Evolutionary conservation across 306 rosid genomes (phyloP).

Genomic region (Ormosia semicastrata): DNA sequence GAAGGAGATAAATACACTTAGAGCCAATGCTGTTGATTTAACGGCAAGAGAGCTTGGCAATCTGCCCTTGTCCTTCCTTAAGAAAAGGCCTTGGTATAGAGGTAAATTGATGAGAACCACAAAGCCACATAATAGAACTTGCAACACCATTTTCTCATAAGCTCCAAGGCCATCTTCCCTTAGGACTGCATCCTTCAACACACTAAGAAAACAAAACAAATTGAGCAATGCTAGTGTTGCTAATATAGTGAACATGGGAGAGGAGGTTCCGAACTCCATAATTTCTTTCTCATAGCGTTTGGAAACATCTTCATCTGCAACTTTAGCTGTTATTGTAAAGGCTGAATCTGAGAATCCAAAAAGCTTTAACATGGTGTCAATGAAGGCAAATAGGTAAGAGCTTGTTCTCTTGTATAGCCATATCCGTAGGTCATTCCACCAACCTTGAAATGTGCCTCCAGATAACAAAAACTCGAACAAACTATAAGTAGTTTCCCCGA

Average conservation of each 20-base stretch:
- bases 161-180: slow-evolving; percentile 25
- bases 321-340: slow-evolving; percentile 70
- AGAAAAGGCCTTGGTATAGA: slow-evolving; percentile 63
- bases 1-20: not conserved
- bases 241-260: slow-evolving; percentile 62
- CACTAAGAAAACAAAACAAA: slow-evolving; percentile 54
- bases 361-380: slow-evolving; percentile 48
- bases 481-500: slow-evolving; percentile 41
- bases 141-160: slow-evolving; percentile 49
- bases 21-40: slow-evolving; percentile 44
- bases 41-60: slow-evolving; percentile 52
- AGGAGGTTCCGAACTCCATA: slow-evolving; percentile 83
- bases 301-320: slow-evolving; percentile 57
- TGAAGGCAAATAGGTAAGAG: slow-evolving; percentile 62
- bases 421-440: slow-evolving; percentile 87
- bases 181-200: slow-evolving; percentile 27
- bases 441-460: slow-evolving; percentile 72
- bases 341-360: slow-evolving; percentile 47
- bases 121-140: slow-evolving; percentile 56
- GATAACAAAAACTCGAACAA: slow-evolving; percentile 55
- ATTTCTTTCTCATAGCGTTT: slow-evolving; percentile 59
- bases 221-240: slow-evolving; percentile 66
- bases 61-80: slow-evolving; percentile 72
- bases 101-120: slow-evolving; percentile 68
- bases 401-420: slow-evolving; percentile 81